Evolutionary conservation across 2,329 filamentous ascomycete genomes (phyloP), one percentile per base, ranked within the genome.

Genomic region (Kalaharituber pfeilii): DNA sequence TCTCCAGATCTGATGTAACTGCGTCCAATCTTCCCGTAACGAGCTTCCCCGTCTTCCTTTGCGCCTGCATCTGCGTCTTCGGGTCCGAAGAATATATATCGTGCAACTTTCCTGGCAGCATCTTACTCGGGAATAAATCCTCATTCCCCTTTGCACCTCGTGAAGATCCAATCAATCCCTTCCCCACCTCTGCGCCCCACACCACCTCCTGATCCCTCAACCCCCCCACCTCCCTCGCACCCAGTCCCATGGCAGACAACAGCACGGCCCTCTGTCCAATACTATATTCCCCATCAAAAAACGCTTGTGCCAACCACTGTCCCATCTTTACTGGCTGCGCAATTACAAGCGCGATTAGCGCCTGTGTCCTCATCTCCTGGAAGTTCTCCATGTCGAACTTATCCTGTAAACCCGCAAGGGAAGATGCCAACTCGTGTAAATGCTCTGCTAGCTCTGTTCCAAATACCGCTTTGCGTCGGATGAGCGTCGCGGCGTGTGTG

Each of bases 271-370:
- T 77, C 66, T 96, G 89, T 0, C 81, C 78, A 33, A 96, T 72
- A 0, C 88, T 94, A 67, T 91, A 88, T 65, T 98, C 91, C 15
- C 88, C 88, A 42, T 86, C 82, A 66, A 95, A 96, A 66, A 91
- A 93, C 0, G 84, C 82, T 54, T 81, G 79, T 2, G 83, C 80
- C 56, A 93, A 85, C 82, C 86, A 93, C 13, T 79, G 84, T 0
- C 80, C 88, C 77, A 95, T 86, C 52, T 77, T 74, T 50, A 77
- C 71, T 0, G 91, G 86, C 59, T 84, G 78, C 0, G 85, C 81
- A 2, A 91, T 74, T 0, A 94, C 72, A 6, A 94, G 69, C 0
- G 88, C 84, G 45, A 95, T 80, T 72, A 98, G 81, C 13, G 81
- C 80, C 66, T 94, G 82, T 2, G 91, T 71, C 18, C 81, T 79